A percentile compares a stretch with the other conserved stretches of the same genome.
phyloP scores from a whole-genome alignment of 805 yeast species.

The Blastobotrys americana region DNA sequence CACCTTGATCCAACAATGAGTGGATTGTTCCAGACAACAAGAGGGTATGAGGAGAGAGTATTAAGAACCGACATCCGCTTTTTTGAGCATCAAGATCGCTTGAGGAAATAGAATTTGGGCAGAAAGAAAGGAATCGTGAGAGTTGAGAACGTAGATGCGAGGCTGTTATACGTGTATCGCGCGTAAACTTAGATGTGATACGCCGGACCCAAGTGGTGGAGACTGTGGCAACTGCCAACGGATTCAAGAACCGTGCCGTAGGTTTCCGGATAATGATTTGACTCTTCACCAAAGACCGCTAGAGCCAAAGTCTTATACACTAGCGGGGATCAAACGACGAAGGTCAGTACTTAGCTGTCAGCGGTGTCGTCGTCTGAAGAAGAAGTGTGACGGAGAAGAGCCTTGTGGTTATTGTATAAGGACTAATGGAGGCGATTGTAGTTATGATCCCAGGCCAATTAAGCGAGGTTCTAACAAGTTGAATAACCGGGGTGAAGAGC shows the following conservation, averaged over 20 bases:
- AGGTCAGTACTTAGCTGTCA: neutral
- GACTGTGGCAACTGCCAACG: constrained; percentile 1
- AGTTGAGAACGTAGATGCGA: too few species aligned
- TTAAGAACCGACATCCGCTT: too few species aligned
- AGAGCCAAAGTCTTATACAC: neutral
- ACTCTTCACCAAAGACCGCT: neutral
- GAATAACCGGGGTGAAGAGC: too few species aligned
- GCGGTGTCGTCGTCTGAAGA: neutral
- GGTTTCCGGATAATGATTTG: neutral
- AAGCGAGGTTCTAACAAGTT: too few species aligned
- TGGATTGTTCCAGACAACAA: too few species aligned
- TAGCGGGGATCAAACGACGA: constrained; percentile 4
- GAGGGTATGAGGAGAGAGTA: too few species aligned
- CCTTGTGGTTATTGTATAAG: constrained; percentile 1
- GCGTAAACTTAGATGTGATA: neutral
- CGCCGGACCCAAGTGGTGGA: neutral
- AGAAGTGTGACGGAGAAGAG: constrained; percentile 1
- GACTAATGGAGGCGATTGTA: neutral
- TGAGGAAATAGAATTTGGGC: too few species aligned
- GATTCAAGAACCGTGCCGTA: neutral
- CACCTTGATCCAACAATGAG: too few species aligned
- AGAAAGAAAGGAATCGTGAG: too few species aligned
- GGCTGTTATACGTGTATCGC: constrained; percentile 2
- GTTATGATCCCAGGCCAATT: neutral
- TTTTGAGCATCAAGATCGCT: too few species aligned